A percentile compares a stretch with the other conserved stretches of the same genome.
phyloP scores from a whole-genome alignment of 768 basidiomycete species.

The Amylocystis lapponica region DNA sequence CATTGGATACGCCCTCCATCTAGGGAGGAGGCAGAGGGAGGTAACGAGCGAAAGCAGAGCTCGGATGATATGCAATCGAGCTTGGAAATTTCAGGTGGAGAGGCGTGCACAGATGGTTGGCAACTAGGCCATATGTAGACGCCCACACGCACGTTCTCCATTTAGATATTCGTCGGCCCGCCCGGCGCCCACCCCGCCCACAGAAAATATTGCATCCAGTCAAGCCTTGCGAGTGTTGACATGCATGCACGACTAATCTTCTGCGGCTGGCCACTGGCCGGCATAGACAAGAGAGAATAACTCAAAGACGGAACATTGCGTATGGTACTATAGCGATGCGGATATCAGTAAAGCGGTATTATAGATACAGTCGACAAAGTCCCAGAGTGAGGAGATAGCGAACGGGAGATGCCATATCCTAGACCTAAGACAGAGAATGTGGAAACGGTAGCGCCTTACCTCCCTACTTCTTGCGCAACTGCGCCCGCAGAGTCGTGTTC shows the following conservation, averaged over 20 bases:
- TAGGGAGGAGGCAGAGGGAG: not conserved
- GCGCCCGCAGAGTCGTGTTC: conserved; percentile 63
- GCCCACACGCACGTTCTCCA: too few relatives aligned
- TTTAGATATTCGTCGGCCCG: too few relatives aligned
- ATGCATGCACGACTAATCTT: too few relatives aligned
- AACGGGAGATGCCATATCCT: not conserved
- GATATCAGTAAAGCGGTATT: conserved; percentile 1
- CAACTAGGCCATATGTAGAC: too few relatives aligned
- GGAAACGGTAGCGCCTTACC: not conserved
- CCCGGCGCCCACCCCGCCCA: too few relatives aligned
- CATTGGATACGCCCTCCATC: conserved; percentile 4
- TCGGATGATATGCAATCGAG: not conserved
- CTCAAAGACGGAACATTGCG: too few relatives aligned
- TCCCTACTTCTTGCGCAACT: conserved; percentile 42
- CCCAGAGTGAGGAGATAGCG: not conserved
- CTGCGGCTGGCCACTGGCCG: too few relatives aligned
- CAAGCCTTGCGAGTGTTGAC: too few relatives aligned
- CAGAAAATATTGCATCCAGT: too few relatives aligned
- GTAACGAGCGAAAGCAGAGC: not conserved
- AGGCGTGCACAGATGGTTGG: too few relatives aligned
- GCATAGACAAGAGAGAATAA: too few relatives aligned
- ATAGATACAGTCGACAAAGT: conserved; percentile 16
- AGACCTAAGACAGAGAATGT: conserved; percentile 1
- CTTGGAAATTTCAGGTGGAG: too few relatives aligned
- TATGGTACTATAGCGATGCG: not conserved